Conservation (phyloP, 371 early-diverging fungal genomes). For the Smittium culicis region DNA sequence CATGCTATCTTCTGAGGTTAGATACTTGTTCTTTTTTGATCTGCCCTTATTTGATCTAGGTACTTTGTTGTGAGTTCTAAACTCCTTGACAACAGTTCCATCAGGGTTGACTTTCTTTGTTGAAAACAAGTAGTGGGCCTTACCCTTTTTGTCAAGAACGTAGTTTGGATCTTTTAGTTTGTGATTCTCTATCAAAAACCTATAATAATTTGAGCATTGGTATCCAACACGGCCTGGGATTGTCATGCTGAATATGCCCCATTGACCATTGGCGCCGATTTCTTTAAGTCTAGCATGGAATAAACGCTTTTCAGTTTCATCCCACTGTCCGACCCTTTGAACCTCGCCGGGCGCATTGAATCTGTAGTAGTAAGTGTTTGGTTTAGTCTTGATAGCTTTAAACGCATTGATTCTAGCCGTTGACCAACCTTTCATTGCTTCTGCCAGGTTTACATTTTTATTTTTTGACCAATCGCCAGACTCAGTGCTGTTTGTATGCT, state of each 20-base stretch:
- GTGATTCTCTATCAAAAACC: conserved; percentile 65
- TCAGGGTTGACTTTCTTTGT: conserved; percentile 51
- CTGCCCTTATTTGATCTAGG: not conserved
- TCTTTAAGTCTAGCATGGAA: conserved; percentile 69
- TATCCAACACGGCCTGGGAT: conserved; percentile 91
- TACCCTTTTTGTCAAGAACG: conserved; percentile 69
- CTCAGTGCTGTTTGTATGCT: conserved; percentile 36
- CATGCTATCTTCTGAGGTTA: not conserved
- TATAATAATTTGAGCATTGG: conserved; percentile 91
- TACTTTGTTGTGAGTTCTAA: conserved; percentile 56
- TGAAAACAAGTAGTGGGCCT: conserved; percentile 67
- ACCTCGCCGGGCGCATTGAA: conserved; percentile 92
- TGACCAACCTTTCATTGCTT: conserved; percentile 89
- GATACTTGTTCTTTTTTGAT: not conserved
- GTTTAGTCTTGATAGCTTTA: conserved; percentile 71
- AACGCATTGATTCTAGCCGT: conserved; percentile 83
- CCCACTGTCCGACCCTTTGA: conserved; percentile 81
- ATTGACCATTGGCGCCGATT: conserved; percentile 84
- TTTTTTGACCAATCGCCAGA: conserved; percentile 13
- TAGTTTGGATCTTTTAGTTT: conserved; percentile 82
- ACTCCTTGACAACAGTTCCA: conserved; percentile 59
- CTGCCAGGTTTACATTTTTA: conserved; percentile 44
- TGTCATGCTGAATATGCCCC: conserved; percentile 88
- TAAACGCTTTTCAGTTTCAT: conserved; percentile 59
- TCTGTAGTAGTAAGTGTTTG: conserved; percentile 89